phyloP scores from a whole-genome alignment of 2,329 filamentous ascomycete genomes.

The Phaeosphaeria sp. region DNA sequence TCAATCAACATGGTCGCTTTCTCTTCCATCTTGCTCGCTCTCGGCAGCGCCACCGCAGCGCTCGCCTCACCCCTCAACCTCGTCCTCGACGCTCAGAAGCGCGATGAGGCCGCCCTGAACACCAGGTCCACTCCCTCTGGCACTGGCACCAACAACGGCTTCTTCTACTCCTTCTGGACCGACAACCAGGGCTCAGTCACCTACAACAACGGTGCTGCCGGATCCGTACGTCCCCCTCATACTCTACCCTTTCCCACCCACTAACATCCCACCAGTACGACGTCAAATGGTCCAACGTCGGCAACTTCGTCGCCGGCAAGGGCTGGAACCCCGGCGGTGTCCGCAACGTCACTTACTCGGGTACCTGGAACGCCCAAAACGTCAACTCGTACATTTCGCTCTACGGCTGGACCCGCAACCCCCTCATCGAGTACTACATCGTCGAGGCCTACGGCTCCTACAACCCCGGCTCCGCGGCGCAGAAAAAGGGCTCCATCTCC shows the following conservation, averaged over 20 bases:
- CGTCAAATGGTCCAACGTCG: constrained; percentile 57
- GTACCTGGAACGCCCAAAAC: constrained; percentile 53
- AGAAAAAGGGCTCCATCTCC: constrained; percentile 59
- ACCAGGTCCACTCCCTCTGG: constrained; percentile 28
- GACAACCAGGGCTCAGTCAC: constrained; percentile 58
- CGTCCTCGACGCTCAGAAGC: constrained; percentile 21
- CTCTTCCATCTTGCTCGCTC: constrained; percentile 36
- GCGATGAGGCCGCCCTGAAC: constrained; percentile 19
- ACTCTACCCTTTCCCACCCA: neutral
- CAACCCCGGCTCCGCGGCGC: constrained; percentile 56
- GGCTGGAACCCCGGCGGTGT: constrained; percentile 61
- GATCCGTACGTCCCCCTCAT: neutral
- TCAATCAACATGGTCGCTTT: constrained; percentile 37
- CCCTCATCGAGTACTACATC: constrained; percentile 69
- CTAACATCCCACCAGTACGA: constrained; percentile 56
- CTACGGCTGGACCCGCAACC: no score
- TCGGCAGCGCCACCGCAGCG: constrained; percentile 32
- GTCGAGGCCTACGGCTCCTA: constrained; percentile 61
- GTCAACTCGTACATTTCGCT: constrained; percentile 63
- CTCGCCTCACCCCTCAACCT: constrained; percentile 38
- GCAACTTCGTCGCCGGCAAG: constrained; percentile 65
- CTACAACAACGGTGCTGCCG: constrained; percentile 60
- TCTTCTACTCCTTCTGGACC: constrained; percentile 62
- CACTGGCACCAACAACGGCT: constrained; percentile 39
- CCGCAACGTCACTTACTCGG: constrained; percentile 60